Percentiles rank a stretch among this genome's conserved stretches.
Evolutionary conservation across 768 basidiomycete genomes (phyloP).

Genomic region (Dendrothele bispora): DNA sequence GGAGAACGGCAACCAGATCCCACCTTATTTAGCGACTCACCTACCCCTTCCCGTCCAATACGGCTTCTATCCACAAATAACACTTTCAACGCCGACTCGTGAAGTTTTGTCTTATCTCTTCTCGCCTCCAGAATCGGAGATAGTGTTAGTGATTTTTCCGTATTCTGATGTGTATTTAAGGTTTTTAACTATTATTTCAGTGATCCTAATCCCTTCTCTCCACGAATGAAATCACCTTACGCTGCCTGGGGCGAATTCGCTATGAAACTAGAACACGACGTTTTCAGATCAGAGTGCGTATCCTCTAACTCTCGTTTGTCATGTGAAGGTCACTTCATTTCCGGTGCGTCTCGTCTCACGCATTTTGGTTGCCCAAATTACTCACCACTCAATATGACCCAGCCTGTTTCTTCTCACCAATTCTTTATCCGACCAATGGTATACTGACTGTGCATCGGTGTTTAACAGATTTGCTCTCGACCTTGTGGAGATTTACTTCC

Average conservation of each 20-base stretch:
- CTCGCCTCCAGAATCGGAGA: conserved; percentile 62
- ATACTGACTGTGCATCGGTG: conserved; percentile 13
- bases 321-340: conserved; percentile 26
- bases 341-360: conserved; percentile 24
- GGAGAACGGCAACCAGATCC: conserved; percentile 24
- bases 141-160: conserved; percentile 35
- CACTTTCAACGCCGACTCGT: conserved; percentile 58
- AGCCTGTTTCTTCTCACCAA: conserved; percentile 15
- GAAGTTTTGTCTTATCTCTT: conserved; percentile 74
- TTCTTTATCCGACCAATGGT: conserved; percentile 22
- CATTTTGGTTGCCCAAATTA: conserved; percentile 17
- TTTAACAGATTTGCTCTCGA: conserved; percentile 80
- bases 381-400: conserved; percentile 13
- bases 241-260: conserved; percentile 78
- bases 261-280: conserved; percentile 66
- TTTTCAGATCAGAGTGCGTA: conserved; percentile 82
- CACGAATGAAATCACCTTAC: conserved; percentile 48
- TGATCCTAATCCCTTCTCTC: conserved; percentile 37
- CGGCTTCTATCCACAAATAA: conserved; percentile 52
- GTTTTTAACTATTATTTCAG: conserved; percentile 26
- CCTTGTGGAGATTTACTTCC: conserved; percentile 93
- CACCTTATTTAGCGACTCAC: conserved; percentile 16
- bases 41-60: conserved; percentile 45
- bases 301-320: conserved; percentile 24
- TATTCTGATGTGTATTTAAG: conserved; percentile 12